phyloP scores from a whole-genome alignment of 805 yeast genomes.

The Spathaspora boniae region DNA sequence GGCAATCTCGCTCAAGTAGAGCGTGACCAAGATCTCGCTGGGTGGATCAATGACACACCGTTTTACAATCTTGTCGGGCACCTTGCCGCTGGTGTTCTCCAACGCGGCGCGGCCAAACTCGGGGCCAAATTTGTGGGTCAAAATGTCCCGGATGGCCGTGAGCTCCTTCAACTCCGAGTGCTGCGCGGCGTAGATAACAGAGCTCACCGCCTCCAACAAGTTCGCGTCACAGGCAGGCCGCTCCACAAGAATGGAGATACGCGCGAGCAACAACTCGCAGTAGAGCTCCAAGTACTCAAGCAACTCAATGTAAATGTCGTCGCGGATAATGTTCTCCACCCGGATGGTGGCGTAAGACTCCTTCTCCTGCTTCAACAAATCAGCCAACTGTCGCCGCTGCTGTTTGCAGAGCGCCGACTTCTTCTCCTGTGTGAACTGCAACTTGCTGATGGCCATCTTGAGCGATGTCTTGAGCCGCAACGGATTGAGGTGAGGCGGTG shows the following conservation, averaged over 20 bases:
- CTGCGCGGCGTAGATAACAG: conserved; percentile 65
- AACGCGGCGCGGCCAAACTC: conserved; percentile 59
- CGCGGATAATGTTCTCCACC: conserved; percentile 79
- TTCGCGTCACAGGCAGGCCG: conserved; percentile 47
- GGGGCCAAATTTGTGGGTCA: conserved; percentile 60
- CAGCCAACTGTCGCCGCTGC: conserved; percentile 68
- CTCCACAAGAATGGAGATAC: conserved; percentile 59
- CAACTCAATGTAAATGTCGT: conserved; percentile 75
- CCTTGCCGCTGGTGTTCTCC: conserved; percentile 45
- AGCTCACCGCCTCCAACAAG: conserved; percentile 71
- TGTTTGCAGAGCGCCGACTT: conserved; percentile 73
- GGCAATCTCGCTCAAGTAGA: conserved; percentile 79
- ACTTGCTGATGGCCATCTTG: conserved; percentile 69
- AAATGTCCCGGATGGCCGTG: conserved; percentile 53
- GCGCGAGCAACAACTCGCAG: conserved; percentile 75
- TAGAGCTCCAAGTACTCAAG: conserved; percentile 77
- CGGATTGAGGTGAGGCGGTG: conserved; percentile 28
- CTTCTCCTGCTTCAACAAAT: conserved; percentile 62
- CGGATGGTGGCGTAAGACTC: conserved; percentile 80
- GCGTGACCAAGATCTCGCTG: conserved; percentile 53
- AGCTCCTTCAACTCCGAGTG: conserved; percentile 78
- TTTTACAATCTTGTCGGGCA: conserved; percentile 65
- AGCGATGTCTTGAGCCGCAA: conserved; percentile 39
- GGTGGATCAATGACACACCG: conserved; percentile 72
- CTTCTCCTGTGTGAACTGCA: conserved; percentile 69